phyloP scores from a whole-genome alignment of 768 basidiomycete genomes.

The Tricholoma bakamatsutake region DNA sequence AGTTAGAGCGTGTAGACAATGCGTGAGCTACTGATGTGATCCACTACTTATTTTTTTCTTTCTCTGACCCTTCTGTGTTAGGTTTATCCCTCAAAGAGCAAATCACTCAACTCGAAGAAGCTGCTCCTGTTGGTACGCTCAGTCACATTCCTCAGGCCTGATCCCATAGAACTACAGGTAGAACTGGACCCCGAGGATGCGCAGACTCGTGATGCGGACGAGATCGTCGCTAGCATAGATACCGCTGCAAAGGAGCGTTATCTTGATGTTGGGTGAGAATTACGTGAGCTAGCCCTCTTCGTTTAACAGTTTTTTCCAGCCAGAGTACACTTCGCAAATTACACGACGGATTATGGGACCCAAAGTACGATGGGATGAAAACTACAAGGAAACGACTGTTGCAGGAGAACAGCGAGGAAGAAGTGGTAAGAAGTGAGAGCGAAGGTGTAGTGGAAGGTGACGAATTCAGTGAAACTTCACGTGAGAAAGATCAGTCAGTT shows the following conservation, averaged over 20 bases:
- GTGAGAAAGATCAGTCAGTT: constrained; percentile 15
- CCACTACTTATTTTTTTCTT: background rate
- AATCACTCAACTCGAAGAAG: constrained; percentile 71
- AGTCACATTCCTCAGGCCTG: background rate
- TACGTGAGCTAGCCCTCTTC: background rate
- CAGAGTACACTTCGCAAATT: constrained; percentile 64
- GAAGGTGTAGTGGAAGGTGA: constrained; percentile 16
- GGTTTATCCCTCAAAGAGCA: constrained; percentile 70
- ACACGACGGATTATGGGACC: constrained; percentile 61
- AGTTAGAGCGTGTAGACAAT: background rate
- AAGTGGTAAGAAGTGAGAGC: constrained; percentile 32
- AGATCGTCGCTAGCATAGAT: constrained; percentile 28
- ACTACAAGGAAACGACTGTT: constrained; percentile 55
- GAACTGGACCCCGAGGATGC: constrained; percentile 75
- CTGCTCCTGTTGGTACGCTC: constrained; percentile 58
- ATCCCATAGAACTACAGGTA: constrained; percentile 20
- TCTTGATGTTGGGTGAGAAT: constrained; percentile 71
- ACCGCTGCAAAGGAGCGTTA: constrained; percentile 66
- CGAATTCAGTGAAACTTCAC: constrained; percentile 11
- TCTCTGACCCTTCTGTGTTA: constrained; percentile 10
- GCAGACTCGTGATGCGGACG: constrained; percentile 45
- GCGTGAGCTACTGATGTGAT: constrained; percentile 5
- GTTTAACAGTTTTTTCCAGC: constrained; percentile 29
- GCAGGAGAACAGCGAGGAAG: constrained; percentile 38
- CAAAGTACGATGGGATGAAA: constrained; percentile 72